Evolutionary conservation across 257 asterid genomes (phyloP).

Genomic region (Plectranthus barbatus): DNA sequence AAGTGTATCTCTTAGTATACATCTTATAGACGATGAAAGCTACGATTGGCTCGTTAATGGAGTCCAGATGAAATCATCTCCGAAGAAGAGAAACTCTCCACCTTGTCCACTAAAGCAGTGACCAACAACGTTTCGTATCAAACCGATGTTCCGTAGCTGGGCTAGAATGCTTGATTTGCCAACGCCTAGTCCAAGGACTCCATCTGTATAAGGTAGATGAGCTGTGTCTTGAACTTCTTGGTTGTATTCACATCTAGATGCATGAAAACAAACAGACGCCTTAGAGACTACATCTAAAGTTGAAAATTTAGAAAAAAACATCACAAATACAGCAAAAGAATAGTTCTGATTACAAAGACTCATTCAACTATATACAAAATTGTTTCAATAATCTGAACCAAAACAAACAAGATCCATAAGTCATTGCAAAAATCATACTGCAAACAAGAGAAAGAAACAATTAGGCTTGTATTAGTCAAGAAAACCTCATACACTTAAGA

Average conservation of each 20-base stretch:
- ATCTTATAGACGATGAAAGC: not conserved
- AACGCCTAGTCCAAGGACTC: constrained; percentile 85
- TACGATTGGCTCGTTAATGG: constrained; percentile 40
- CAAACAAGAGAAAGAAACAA: no score
- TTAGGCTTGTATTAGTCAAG: no score
- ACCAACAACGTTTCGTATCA: constrained; percentile 62
- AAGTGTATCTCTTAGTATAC: not conserved
- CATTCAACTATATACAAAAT: no score
- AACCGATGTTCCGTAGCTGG: constrained; percentile 47
- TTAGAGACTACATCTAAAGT: not conserved
- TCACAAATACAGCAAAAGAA: not conserved
- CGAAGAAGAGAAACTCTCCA: constrained; percentile 82
- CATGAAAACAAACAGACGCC: not conserved
- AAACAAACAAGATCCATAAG: no score
- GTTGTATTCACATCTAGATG: constrained; percentile 75
- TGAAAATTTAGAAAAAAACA: no score
- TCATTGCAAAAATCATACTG: no score
- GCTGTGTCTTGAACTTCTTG: constrained; percentile 55
- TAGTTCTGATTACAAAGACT: no score
- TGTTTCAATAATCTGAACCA: no score
- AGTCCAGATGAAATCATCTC: constrained; percentile 68
- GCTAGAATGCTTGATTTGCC: constrained; percentile 71
- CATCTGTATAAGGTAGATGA: constrained; percentile 60
- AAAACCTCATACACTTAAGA: no score
- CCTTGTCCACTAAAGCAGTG: constrained; percentile 74